phyloP scores from a whole-genome alignment of 495 filamentous ascomycete genomes.

The Penicillium malachiteum region DNA sequence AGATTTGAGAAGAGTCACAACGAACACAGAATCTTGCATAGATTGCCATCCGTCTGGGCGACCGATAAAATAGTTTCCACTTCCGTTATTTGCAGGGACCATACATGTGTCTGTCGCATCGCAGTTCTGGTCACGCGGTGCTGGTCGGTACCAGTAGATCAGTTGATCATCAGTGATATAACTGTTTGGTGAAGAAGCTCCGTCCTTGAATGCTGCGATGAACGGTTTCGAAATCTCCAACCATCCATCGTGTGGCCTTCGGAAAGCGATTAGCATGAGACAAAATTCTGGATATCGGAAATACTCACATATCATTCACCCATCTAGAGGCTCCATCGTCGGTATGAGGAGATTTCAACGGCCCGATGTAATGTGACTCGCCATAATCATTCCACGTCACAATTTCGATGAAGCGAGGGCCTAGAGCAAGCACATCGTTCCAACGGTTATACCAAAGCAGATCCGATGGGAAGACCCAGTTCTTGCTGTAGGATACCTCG shows the following conservation, averaged over 20 bases:
- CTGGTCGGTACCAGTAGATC: conserved; percentile 47
- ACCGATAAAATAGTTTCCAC: conserved; percentile 50
- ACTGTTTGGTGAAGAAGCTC: conserved; percentile 30
- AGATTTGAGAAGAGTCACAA: conserved; percentile 51
- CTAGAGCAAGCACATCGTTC: conserved; percentile 48
- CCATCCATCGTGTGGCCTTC: conserved; percentile 40
- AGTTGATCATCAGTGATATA: conserved; percentile 44
- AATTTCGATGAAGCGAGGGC: conserved; percentile 56
- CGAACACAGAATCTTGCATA: conserved; percentile 52
- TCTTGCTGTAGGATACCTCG: conserved; percentile 40
- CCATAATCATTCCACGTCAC: conserved; percentile 67
- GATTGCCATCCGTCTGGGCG: conserved; percentile 48
- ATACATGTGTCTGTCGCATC: conserved; percentile 35
- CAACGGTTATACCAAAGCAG: conserved; percentile 48
- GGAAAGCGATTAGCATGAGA: neutral
- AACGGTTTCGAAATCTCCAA: conserved; percentile 47
- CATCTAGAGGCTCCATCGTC: conserved; percentile 60
- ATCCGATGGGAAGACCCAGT: conserved; percentile 56
- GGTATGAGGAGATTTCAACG: conserved; percentile 45
- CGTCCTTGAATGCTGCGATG: conserved; percentile 57
- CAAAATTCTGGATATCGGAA: neutral
- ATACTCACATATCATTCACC: conserved; percentile 50
- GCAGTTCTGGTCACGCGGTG: conserved; percentile 32
- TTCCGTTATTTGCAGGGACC: conserved; percentile 32
- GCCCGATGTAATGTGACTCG: conserved; percentile 54